Conservation (phyloP, 2,329 filamentous ascomycete species). For the Scedosporium boydii region DNA sequence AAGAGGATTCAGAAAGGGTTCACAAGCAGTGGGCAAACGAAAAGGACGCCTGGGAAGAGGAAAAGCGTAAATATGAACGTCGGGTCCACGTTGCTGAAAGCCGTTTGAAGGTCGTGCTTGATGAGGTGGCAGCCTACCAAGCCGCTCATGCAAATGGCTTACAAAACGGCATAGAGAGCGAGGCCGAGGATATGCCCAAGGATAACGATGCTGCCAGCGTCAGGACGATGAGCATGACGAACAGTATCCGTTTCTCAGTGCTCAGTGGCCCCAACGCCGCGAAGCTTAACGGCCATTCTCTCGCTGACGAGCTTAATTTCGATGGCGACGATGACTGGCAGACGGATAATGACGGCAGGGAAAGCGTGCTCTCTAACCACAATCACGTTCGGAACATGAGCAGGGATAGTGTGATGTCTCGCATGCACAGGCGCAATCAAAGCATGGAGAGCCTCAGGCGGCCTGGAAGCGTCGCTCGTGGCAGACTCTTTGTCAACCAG, state of each 20-base stretch:
- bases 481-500: slow-evolving; percentile 43
- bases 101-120: slow-evolving; percentile 72
- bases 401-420: slow-evolving; percentile 44
- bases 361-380: slow-evolving; percentile 47
- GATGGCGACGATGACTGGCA: slow-evolving; percentile 68
- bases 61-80: slow-evolving; percentile 72
- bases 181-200: slow-evolving; percentile 47
- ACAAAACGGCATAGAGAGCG: slow-evolving; percentile 37
- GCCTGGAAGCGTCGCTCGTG: slow-evolving; percentile 43
- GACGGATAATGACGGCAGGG: slow-evolving; percentile 61
- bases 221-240: slow-evolving; percentile 60
- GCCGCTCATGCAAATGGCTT: slow-evolving; percentile 34
- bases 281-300: slow-evolving; percentile 59
- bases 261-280: slow-evolving; percentile 45
- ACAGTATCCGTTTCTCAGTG: slow-evolving; percentile 65
- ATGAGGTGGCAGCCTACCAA: slow-evolving; percentile 71
- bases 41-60: slow-evolving; percentile 74
- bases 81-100: slow-evolving; percentile 85
- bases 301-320: slow-evolving; percentile 87
- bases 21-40: slow-evolving; percentile 78
- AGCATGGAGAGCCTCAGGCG: slow-evolving; percentile 50
- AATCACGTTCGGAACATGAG: slow-evolving; percentile 45
- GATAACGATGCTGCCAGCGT: slow-evolving; percentile 67
- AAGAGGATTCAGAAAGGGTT: slow-evolving; percentile 71
- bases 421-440: slow-evolving; percentile 43